Evolutionary conservation across 1,284 basidiomycete species (phyloP).

Genomic region (Pseudomicrostroma phylloplanum): DNA sequence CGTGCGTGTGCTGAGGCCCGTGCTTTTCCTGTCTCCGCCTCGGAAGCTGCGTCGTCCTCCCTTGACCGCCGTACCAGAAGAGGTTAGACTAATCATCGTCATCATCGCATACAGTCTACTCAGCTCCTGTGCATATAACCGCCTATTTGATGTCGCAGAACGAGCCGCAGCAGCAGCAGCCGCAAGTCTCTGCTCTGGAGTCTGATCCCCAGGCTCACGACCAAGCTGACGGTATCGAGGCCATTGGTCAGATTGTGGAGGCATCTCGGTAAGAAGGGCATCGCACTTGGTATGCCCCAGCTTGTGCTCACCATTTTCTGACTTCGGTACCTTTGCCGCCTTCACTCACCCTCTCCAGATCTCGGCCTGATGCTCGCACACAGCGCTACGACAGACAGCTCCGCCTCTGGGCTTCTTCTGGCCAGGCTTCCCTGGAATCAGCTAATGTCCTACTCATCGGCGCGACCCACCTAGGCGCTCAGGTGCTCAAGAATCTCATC

Average conservation of each 20-base stretch:
- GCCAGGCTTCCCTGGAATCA: slow-evolving; percentile 82
- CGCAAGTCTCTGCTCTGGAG: background rate
- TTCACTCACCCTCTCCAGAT: background rate
- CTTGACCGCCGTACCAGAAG: no score
- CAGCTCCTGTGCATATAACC: no score
- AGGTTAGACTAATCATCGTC: no score
- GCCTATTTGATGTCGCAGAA: no score
- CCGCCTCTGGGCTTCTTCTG: slow-evolving; percentile 89
- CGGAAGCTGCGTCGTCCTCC: background rate
- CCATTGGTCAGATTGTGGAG: no score
- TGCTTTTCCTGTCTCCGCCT: background rate
- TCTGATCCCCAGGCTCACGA: background rate
- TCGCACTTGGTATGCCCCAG: no score
- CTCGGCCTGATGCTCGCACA: slow-evolving; percentile 37
- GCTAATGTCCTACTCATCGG: slow-evolving; percentile 75
- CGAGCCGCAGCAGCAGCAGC: background rate
- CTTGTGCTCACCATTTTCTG: no score
- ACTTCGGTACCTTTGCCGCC: background rate
- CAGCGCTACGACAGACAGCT: slow-evolving; percentile 49
- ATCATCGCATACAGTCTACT: no score
- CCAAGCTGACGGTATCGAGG: background rate
- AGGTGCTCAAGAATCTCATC: slow-evolving; percentile 88
- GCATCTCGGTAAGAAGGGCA: no score
- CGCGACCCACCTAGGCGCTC: slow-evolving; percentile 71
- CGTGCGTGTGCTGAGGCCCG: background rate